Evolutionary conservation across 2,329 filamentous ascomycete species (phyloP), one percentile per base, ranked within the genome.

Genomic region (Cordyceps cicadae): DNA sequence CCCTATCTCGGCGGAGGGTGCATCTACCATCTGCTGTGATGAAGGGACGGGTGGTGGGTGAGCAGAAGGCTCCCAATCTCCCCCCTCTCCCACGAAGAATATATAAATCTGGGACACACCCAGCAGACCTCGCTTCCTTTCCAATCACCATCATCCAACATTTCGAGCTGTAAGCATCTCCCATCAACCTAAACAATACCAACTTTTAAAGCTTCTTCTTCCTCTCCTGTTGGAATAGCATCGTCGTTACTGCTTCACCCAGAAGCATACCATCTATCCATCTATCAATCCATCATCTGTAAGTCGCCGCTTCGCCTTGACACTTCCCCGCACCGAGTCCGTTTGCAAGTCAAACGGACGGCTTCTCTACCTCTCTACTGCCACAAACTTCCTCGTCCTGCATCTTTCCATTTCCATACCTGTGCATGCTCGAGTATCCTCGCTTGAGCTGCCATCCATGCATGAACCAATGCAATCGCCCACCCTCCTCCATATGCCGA

Each of bases 321-420:
- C 46, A 5, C 32, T 58, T 58, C 55, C 46, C 55, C 55, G 37
- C 55, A 58, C 46, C 34, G 45, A 48, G 41, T 50, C 55, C 55
- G 46, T 58, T 58, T 58, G 55, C 55, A 51, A 26, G 55, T 26
- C 55, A 58, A 58, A 58, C 55, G 55, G 55, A 7, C 14, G 21
- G 17, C 21, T 21, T 41, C 9, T 3, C 24, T 58, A 46, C 21
- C 17, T 41, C 9, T 8, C 24, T 58, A 32, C 45, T 43, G 39
- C 45, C 41, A 34, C 9, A 34, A 14, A 14, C 32, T 7, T 26
- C 46, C 41, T 58, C 46, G 14, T 29, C 46, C 14, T 58, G 26
- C 46, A 48, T 43, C 15, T 17, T 51, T n/a, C 34, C 4, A 8
- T 55, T 51, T n/a, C 34, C 7, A 8, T 55, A 43, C 29, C 29